Evolutionary conservation across 345 rosid genomes (phyloP).

Genomic region (Eucalyptus tenuipes): DNA sequence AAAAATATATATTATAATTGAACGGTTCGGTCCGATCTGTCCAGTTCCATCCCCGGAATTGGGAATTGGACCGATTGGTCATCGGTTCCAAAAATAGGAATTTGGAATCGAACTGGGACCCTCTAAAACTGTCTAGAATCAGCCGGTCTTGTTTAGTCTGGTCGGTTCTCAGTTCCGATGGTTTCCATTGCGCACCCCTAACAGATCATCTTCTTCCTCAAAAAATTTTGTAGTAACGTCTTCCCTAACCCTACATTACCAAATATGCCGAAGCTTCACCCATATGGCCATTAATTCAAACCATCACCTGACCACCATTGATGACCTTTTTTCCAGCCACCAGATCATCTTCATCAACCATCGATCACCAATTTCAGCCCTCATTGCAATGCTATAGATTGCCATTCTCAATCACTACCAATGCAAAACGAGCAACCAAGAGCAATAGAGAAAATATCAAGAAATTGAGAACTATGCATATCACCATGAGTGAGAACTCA

Average conservation of each 20-base stretch:
- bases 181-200: rapidly evolving
- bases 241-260: rapidly evolving
- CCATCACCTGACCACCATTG: rapidly evolving
- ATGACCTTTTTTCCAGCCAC: rapidly evolving
- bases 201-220: no score
- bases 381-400: not conserved
- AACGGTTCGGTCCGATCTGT: rapidly evolving
- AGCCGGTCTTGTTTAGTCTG: no score
- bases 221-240: no score
- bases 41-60: rapidly evolving
- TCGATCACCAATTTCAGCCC: rapidly evolving
- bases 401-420: not conserved
- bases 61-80: rapidly evolving
- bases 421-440: not conserved
- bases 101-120: rapidly evolving
- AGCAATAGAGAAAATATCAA: rapidly evolving
- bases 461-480: not conserved
- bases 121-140: no score
- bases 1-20: no score
- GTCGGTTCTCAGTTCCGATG: no score
- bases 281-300: no score
- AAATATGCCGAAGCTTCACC: no score
- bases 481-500: not conserved
- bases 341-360: rapidly evolving
- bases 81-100: rapidly evolving